phyloP scores from a whole-genome alignment of 352 stramenopile genomes.

The Globisporangium viniferum region DNA sequence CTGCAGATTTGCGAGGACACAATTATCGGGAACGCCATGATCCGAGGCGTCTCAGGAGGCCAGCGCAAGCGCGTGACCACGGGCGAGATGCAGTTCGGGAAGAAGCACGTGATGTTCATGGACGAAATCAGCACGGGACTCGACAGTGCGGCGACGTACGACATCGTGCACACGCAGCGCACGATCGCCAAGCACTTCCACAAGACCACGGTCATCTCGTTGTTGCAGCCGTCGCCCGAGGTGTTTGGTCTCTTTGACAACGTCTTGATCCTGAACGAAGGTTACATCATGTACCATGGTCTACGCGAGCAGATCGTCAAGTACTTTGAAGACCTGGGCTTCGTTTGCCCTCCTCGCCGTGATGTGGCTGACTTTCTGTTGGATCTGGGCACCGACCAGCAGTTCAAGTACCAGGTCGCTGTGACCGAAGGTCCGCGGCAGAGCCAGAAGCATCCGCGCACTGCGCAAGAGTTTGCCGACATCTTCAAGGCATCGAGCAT shows the following conservation, averaged over 20 bases:
- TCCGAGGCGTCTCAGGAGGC: conserved; percentile 68
- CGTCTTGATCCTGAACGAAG: conserved; percentile 81
- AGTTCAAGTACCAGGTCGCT: conserved; percentile 20
- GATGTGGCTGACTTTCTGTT: conserved; percentile 29
- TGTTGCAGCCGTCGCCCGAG: conserved; percentile 85
- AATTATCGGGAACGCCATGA: conserved; percentile 35
- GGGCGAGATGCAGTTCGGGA: conserved; percentile 70
- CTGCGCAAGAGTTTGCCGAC: conserved; percentile 18
- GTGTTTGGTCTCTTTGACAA: conserved; percentile 90
- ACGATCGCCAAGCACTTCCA: conserved; percentile 19
- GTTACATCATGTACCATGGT: conserved; percentile 79
- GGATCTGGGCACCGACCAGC: conserved; percentile 23
- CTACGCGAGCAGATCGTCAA: conserved; percentile 41
- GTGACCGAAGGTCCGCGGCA: conserved; percentile 55
- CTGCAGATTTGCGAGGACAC: conserved; percentile 39
- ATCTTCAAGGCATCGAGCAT: conserved; percentile 18
- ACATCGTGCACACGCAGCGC: conserved; percentile 66
- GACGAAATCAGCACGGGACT: conserved; percentile 93
- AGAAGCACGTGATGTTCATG: conserved; percentile 62
- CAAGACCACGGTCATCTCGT: conserved; percentile 38
- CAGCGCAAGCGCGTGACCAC: conserved; percentile 91
- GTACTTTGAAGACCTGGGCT: conserved; percentile 71
- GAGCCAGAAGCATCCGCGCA: conserved; percentile 16
- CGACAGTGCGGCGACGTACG: conserved; percentile 59
- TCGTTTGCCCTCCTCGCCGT: conserved; percentile 23